Evolutionary conservation across 1,284 basidiomycete species (phyloP).

Genomic region (Trametes hirsuta): DNA sequence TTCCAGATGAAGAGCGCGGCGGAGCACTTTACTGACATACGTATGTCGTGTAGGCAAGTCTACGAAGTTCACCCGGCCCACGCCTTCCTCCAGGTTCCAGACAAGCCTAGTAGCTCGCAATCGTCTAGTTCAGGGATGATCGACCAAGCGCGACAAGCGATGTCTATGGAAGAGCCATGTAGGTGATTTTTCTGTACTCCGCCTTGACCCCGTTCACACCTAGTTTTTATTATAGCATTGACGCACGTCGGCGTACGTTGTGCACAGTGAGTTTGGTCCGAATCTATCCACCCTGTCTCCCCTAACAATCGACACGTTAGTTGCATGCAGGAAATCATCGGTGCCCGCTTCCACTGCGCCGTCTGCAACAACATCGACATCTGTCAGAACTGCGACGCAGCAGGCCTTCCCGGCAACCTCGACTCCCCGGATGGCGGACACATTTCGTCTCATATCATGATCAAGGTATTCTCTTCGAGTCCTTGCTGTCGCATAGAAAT

Average conservation of each 20-base stretch:
- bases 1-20: not conserved
- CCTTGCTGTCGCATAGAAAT: too few relatives aligned
- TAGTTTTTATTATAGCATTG: conserved; percentile 4
- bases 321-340: conserved; percentile 86
- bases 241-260: conserved; percentile 46
- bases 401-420: conserved; percentile 78
- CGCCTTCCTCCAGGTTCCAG: conserved; percentile 80
- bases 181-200: conserved; percentile 30
- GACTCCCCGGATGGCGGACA: conserved; percentile 78
- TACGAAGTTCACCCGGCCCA: conserved; percentile 90
- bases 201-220: not conserved
- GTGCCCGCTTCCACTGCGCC: conserved; percentile 88
- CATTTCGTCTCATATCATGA: conserved; percentile 85
- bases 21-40: not conserved
- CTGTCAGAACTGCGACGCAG: conserved; percentile 88
- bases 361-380: conserved; percentile 84
- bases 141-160: conserved; percentile 45
- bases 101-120: conserved; percentile 48
- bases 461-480: conserved; percentile 63
- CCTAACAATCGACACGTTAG: conserved; percentile 41
- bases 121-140: conserved; percentile 32
- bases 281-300: too few relatives aligned
- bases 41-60: conserved; percentile 56
- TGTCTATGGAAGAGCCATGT: conserved; percentile 56
- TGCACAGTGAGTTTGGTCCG: conserved; percentile 63